A percentile compares a stretch with the other conserved stretches of the same genome.
phyloP scores from a whole-genome alignment of 257 asterid genomes.

The Dorcoceras hygrometricum region DNA sequence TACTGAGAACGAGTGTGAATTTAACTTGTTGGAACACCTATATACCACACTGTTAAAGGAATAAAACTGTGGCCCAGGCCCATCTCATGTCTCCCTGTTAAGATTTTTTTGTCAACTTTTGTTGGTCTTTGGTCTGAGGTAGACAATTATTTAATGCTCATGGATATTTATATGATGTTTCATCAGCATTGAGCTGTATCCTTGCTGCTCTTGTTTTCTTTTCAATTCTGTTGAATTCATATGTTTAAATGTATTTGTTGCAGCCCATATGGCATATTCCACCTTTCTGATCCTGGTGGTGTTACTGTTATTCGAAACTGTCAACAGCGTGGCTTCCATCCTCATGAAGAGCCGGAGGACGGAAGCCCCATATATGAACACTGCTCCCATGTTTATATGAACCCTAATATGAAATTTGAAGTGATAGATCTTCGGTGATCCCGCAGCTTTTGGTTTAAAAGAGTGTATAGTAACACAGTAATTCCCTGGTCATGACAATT shows the following conservation, averaged over 20 bases:
- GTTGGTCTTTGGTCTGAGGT: neutral
- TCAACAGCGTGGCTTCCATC: conserved; percentile 90
- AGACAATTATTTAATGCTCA: neutral
- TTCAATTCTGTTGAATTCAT: neutral
- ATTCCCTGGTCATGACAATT: neutral
- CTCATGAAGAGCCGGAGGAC: conserved; percentile 91
- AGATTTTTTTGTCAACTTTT: too few species aligned
- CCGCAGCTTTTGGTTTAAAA: conserved; percentile 10
- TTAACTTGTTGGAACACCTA: too few species aligned
- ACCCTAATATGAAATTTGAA: conserved; percentile 63
- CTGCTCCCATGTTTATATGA: conserved; percentile 87
- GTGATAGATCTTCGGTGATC: conserved; percentile 85
- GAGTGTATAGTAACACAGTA: conserved; percentile 34
- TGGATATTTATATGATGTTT: neutral
- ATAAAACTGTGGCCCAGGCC: too few species aligned
- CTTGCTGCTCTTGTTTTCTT: neutral
- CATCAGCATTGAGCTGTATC: neutral
- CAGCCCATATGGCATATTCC: conserved; percentile 96
- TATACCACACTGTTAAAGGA: too few species aligned
- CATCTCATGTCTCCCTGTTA: neutral
- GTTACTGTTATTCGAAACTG: conserved; percentile 70
- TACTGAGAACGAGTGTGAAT: neutral
- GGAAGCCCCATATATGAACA: conserved; percentile 88
- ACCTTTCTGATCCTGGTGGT: conserved; percentile 92
- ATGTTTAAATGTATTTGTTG: conserved; percentile 16